Evolutionary conservation across 805 yeast genomes (phyloP), one percentile per base, ranked within the genome.

Genomic region (Ogataea polymorpha): DNA sequence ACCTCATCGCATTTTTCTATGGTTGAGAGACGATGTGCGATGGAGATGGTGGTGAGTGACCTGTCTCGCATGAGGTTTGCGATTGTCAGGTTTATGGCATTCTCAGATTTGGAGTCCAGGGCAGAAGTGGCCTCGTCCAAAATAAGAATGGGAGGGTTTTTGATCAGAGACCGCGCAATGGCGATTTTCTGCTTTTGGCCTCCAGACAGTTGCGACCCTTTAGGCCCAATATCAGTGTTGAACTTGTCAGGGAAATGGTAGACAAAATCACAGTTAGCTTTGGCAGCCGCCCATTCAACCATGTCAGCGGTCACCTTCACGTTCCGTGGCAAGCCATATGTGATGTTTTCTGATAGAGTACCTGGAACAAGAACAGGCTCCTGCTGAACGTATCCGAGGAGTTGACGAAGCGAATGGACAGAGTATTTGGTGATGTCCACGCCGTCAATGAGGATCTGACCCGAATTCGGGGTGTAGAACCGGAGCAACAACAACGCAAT

Each of bases 81-180:
- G 44, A 90, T 66, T 7, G 95, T 87, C 37, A 74, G 74, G 61
- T 90, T 89, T 29, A 91, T 95, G 6, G 86, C 76, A 50, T 82
- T 80, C 58, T 91, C 98, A 55, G 90, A 82, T 41, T 85, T 87
- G 23, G 93, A 77, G 56, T 91, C 98, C 29, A 91, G 68, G 0
- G 97, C 98, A 28, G 96, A 86, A 0, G 98, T 91, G 7, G 97
- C 96, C 60, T 82, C 90, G 52, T 82, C 90, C 41, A 82, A 65
- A 4, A 82, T 71, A 49, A 82, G 63, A 15, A 83, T 69, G 33
- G 74, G 67, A 6, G 90, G 90, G 43, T 76, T 71, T 45, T 84
- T 79, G 42, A 82, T 76, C 45, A 83, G 65, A 2, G 87, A 86
- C 47, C 90, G 66, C 0, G 90, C 90, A 61, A 83, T 80, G 6